Base-by-base conservation (phyloP, 371 early-diverging fungal genomes). In the Sporodiniella umbellata region DNA sequence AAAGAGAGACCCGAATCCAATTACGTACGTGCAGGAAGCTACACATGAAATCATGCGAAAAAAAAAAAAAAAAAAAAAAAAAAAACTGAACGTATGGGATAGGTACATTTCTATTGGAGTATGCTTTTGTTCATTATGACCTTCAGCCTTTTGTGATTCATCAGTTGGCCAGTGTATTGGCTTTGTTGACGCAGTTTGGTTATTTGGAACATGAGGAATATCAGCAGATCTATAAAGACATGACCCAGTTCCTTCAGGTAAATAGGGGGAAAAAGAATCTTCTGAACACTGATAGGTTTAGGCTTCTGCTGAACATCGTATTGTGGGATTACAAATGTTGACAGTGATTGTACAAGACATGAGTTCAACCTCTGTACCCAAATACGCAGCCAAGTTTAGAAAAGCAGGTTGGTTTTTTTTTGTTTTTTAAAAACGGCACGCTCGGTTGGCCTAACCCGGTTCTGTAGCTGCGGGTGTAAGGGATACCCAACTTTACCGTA, bases 171-270 rank as follows among this genome's bases (percentile, higher is more conserved):
- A 81, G 81, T 50, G 72, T 90, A 7, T 81, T 89, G 58, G 75
- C 87, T 14, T 57, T 85, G 48, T 72, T 92, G 17, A 86, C 89
- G 26, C 86, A 86, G 58, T 68, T 90, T 19, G 89, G 89, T 4
- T 92, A 92, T 90, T 70, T 83, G 26, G 90, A 89, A 37, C 54
- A 75, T 22, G 72, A 77, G 33, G 86, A 84, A 30, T 90, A 88
- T 54, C 79, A 79, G 42, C 67, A 73, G 21, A 70, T 84, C 0
- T 54, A 86, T 15, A 76, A 72, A 43, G 82, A 83, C 33, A 60
- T 89, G 38, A 62, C 78, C n/a, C 78, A 79, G 39, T 87, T 87
- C 54, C 66, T 83, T 42, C 75, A 83, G 66, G 86, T 81, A 59
- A 8, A 31, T 33, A 23, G 3, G 54, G 47, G 18, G 4, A n/a